These are phyloP conservation scores for Amylostereum areolatum DNA, from an alignment of 1,284 basidiomycete species.

Conservation along the genomic window DNA sequence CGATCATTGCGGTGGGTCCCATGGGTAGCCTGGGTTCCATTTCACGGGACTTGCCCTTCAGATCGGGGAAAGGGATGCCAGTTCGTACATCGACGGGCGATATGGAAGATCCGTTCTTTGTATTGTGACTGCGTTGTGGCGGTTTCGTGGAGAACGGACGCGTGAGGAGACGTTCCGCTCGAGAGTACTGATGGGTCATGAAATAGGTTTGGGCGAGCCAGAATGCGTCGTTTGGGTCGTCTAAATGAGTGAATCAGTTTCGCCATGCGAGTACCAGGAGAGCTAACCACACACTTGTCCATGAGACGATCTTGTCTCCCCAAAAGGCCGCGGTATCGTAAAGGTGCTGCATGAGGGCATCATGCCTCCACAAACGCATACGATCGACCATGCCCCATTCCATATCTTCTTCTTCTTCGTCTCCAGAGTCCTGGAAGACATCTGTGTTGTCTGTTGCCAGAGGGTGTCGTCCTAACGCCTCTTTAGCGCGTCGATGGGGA, in stretches of 20 bases:
- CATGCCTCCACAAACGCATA: constrained; percentile 96
- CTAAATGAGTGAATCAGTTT: constrained; percentile 31
- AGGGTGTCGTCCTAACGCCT: constrained; percentile 52
- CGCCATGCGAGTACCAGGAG: neutral
- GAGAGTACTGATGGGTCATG: constrained; percentile 90
- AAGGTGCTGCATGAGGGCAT: constrained; percentile 96
- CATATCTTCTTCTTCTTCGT: constrained; percentile 50
- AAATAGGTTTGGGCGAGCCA: constrained; percentile 99
- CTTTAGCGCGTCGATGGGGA: constrained; percentile 35
- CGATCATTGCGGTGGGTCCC: constrained; percentile 61
- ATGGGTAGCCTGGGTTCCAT: constrained; percentile 54
- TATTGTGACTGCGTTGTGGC: constrained; percentile 35
- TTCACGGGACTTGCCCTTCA: constrained; percentile 65
- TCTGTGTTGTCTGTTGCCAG: constrained; percentile 74
- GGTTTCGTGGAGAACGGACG: constrained; percentile 63
- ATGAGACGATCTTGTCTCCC: constrained; percentile 93
- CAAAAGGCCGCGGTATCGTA: constrained; percentile 98
- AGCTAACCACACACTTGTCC: constrained; percentile 74
- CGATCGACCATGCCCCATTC: constrained; percentile 87
- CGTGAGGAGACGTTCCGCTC: constrained; percentile 87
- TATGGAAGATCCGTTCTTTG: constrained; percentile 36
- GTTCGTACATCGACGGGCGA: constrained; percentile 15
- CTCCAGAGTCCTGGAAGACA: constrained; percentile 62
- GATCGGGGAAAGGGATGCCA: constrained; percentile 20
- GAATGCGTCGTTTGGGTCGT: constrained; percentile 94